Evolutionary conservation across 1,139 yeast genomes (phyloP).

Genomic region (Candida smagusa): DNA sequence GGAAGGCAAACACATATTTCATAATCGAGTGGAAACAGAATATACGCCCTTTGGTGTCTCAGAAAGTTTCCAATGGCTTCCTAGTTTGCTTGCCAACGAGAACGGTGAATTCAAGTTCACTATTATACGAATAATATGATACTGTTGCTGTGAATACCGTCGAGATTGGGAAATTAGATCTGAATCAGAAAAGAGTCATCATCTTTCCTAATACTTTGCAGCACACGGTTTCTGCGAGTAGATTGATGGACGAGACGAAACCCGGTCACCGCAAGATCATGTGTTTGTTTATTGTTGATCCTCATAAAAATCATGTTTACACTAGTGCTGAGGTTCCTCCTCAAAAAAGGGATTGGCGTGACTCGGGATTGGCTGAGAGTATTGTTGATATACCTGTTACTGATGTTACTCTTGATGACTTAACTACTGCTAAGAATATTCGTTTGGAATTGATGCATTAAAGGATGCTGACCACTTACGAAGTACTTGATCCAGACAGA

Average conservation of each 20-base stretch:
- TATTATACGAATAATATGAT: no score
- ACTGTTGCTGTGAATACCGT: no score
- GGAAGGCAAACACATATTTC: no score
- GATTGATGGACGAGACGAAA: constrained; percentile 30
- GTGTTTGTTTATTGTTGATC: constrained; percentile 42
- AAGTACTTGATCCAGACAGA: no score
- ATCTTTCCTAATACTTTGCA: constrained; percentile 41
- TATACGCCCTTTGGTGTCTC: constrained; percentile 21
- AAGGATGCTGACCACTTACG: no score
- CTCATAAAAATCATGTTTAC: constrained; percentile 26
- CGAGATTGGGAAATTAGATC: constrained; percentile 1
- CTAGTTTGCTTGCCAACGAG: constrained; percentile 16
- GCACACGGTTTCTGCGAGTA: constrained; percentile 40
- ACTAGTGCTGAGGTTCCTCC: constrained; percentile 38
- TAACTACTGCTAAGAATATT: constrained; percentile 18
- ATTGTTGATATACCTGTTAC: constrained; percentile 5
- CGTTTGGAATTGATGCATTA: constrained; percentile 31
- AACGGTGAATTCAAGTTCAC: no score
- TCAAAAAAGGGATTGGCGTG: constrained; percentile 39
- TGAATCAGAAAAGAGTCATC: constrained; percentile 26
- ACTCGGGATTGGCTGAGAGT: constrained; percentile 6
- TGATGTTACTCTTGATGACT: constrained; percentile 7
- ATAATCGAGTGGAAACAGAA: background rate
- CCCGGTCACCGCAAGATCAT: constrained; percentile 40
- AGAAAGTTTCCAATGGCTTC: constrained; percentile 31